These are phyloP conservation scores for Saccharomycopsis guyanensis DNA, from an alignment of 805 yeast genomes.

Conservation along the genomic window DNA sequence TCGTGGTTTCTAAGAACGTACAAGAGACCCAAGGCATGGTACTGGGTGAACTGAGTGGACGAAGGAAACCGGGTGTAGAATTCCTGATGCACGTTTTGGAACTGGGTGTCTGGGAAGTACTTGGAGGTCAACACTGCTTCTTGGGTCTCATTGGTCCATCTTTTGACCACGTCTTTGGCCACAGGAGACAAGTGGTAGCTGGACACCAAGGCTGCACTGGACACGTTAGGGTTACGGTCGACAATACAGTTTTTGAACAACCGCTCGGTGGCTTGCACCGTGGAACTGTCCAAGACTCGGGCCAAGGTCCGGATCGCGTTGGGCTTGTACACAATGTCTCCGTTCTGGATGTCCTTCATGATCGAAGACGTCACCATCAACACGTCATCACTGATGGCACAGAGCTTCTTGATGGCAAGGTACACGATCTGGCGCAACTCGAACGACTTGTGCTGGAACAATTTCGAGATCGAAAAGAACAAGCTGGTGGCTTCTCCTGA, in stretches of 20 bases:
- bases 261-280: conserved; percentile 91
- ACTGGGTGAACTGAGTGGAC: conserved; percentile 80
- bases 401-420: conserved; percentile 86
- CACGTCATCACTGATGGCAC: conserved; percentile 79
- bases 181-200: conserved; percentile 86
- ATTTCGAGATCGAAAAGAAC: conserved; percentile 88
- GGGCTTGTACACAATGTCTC: conserved; percentile 80
- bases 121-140: conserved; percentile 69
- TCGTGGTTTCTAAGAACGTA: conserved; percentile 86
- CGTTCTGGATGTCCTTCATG: conserved; percentile 95
- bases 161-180: conserved; percentile 83
- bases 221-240: conserved; percentile 76
- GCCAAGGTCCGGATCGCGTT: conserved; percentile 90
- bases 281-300: conserved; percentile 80
- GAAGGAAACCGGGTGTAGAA: conserved; percentile 39
- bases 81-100: conserved; percentile 22
- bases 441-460: conserved; percentile 87
- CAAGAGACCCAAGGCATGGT: conserved; percentile 89
- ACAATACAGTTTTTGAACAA: conserved; percentile 88
- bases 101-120: conserved; percentile 30
- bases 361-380: conserved; percentile 97
- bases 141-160: conserved; percentile 91
- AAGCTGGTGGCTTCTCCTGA: conserved; percentile 83
- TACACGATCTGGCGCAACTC: conserved; percentile 88
- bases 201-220: conserved; percentile 90